These are phyloP conservation scores for Aspergillus calidoustus DNA, from an alignment of 2,329 filamentous ascomycete genomes.

Conservation along the genomic window DNA sequence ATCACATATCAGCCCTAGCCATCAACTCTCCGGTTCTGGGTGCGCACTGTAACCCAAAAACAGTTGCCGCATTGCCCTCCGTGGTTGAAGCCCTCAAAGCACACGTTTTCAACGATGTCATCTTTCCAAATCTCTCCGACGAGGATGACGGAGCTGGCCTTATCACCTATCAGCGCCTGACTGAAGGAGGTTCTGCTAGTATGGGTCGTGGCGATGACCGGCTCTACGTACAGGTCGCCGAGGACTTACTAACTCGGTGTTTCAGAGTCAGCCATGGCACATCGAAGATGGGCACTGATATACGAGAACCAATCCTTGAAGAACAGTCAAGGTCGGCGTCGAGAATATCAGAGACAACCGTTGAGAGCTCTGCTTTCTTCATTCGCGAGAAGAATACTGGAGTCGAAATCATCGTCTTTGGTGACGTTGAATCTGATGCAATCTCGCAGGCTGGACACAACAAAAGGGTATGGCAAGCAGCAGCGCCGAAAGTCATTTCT, in stretches of 20 bases:
- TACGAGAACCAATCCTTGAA: constrained; percentile 39
- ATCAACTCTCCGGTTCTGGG: constrained; percentile 90
- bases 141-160: constrained; percentile 94
- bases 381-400: constrained; percentile 74
- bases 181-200: constrained; percentile 84
- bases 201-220: constrained; percentile 78
- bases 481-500: constrained; percentile 78
- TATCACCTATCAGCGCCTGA: constrained; percentile 84
- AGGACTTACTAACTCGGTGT: constrained; percentile 85
- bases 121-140: constrained; percentile 96
- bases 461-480: constrained; percentile 81
- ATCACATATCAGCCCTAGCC: constrained; percentile 89
- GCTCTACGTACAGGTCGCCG: constrained; percentile 86
- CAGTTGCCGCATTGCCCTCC: constrained; percentile 80
- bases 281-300: constrained; percentile 56
- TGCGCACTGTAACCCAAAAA: constrained; percentile 76
- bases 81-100: constrained; percentile 92
- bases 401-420: constrained; percentile 87
- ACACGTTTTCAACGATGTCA: constrained; percentile 96
- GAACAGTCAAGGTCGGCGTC: background rate
- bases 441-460: constrained; percentile 83
- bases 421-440: constrained; percentile 91
- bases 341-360: constrained; percentile 20
- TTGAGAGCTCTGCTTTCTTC: constrained; percentile 90
- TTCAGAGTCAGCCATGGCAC: constrained; percentile 86